Conservation (phyloP, 306 rosid genomes). For the Rosa rugosa region DNA sequence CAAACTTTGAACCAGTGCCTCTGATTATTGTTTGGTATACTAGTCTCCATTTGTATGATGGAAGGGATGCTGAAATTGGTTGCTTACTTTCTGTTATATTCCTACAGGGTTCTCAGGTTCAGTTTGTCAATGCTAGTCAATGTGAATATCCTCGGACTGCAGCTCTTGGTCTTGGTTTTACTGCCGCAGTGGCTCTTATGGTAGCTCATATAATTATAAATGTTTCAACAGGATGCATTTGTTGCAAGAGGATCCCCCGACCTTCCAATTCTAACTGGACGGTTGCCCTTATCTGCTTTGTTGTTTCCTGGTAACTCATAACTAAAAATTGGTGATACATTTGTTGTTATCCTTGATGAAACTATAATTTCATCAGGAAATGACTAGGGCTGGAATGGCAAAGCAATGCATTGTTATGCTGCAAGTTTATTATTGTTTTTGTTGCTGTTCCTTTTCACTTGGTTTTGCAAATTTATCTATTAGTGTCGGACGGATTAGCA, state of each 20-base stretch:
- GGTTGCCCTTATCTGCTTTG: conserved; percentile 62
- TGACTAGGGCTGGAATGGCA: not conserved
- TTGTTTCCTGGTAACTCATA: conserved; percentile 70
- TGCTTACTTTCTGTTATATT: conserved; percentile 7
- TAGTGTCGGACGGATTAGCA: not conserved
- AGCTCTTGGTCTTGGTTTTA: conserved; percentile 80
- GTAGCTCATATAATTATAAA: conserved; percentile 60
- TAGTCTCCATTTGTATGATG: conserved; percentile 6
- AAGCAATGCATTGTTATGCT: not conserved
- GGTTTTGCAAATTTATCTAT: conserved; percentile 2
- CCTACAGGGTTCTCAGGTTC: conserved; percentile 63
- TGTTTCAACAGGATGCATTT: conserved; percentile 72
- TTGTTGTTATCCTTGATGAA: not conserved
- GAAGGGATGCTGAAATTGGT: conserved; percentile 10
- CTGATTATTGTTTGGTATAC: conserved; percentile 1
- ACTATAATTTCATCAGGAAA: conserved; percentile 2
- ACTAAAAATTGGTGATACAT: conserved; percentile 1
- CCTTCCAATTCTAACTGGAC: conserved; percentile 61
- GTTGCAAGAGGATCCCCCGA: conserved; percentile 57
- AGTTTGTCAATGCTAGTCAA: conserved; percentile 20
- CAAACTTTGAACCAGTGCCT: not conserved
- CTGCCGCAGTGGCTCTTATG: conserved; percentile 73
- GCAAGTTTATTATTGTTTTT: not conserved
- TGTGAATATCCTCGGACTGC: conserved; percentile 82
- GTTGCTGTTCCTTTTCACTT: not conserved